Base-by-base conservation (phyloP, 805 yeast species). In the Saccharomycopsis sp. region DNA sequence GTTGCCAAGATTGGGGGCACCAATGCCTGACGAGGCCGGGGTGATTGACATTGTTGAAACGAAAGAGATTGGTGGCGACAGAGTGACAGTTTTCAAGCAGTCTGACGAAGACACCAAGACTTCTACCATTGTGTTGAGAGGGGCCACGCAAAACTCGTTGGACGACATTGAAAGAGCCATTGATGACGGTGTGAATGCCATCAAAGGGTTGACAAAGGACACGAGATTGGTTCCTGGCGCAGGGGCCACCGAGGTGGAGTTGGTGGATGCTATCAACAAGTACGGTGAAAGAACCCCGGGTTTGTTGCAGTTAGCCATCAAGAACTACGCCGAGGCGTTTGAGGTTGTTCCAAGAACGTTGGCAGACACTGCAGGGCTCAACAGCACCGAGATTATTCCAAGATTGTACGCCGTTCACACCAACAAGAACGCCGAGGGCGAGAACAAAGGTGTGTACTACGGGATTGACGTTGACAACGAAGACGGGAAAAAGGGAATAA, bases 141-240 rank as follows among this genome's bases (percentile, higher is more conserved):
- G 98, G 42, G 98, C 98, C 32, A 92, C 98, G 5, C 89, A 86
- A 62, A 88, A 85, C 64, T 76, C 73, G 58, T 67, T 92, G 58
- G 98, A 92, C 56, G 97, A 92, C 59, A 75, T 92, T 45, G 98
- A 92, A 67, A 77, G 98, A 56, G 95, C 97, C 38, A 85, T 92
- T 48, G 97, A 92, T 58, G 98, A 92, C 56, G 96, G 97, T 56
- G 95, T 92, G 36, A 75, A 85, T 46, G 84, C 94, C 23, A 76
- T 89, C 52, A 92, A 92, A 64, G 88, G 96, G 1, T 69, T 92
- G 50, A 71, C 89, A 52, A 82, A 80, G 61, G 89, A 83, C 58
- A 60, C 69, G 36, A 70, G 84, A 49, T 70, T 89, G 50, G 69
- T 89, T 48, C 88, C 96, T 3, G 98, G 98, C 49, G 98, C 98